Base-by-base conservation (phyloP, 108 stramenopile species). In the Stephanodiscus triporus region DNA sequence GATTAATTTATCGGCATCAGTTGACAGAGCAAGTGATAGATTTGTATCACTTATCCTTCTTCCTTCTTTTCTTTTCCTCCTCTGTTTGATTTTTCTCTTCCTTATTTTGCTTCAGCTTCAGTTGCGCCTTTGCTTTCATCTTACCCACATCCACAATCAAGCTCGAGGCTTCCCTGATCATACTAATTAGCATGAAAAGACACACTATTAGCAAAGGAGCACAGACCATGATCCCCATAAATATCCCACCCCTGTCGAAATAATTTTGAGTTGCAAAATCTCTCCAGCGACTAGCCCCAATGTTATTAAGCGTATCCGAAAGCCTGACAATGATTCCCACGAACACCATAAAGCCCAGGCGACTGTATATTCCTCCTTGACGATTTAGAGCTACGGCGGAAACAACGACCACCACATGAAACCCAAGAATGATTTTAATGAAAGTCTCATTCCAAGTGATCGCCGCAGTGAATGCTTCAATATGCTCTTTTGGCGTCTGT, bases 211-310 rank as follows among this genome's bases (percentile, higher is more conserved):
- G 55, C 29, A 97, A 53, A 3, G 96, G 96, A 3, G 80, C 96
- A 70, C 86, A 91, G 36, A 94, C 51, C 81, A 97, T 85, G 11
- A 94, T 88, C 16, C 87, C 87, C 23, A 93, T 78, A 60, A 97
- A 97, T 30, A 97, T 83, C 0, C 96, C 96, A 32, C 82, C 66
- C 26, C 70, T 72, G 66, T 97, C 96, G 84, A 97, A 97, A 78
- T 97, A 97, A 57, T 97, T 92, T 77, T 97, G 96, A 6, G 90
- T 92, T 40, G 89, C 83, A 66, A 92, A 91, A 36, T 82, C 85
- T 64, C 86, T 64, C 94, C 94, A 97, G 43, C 91, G 74, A 24
- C 68, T 67, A 16, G 72, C 71, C 0, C 83, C 88, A 32, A 73
- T 54, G 16, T 23, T 37, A 66, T 97, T 97, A 13, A 94, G 29